Percentiles rank a stretch among this genome's conserved stretches.
Conservation (phyloP, 2,329 filamentous ascomycete species). For the Colletotrichum sp. region DNA sequence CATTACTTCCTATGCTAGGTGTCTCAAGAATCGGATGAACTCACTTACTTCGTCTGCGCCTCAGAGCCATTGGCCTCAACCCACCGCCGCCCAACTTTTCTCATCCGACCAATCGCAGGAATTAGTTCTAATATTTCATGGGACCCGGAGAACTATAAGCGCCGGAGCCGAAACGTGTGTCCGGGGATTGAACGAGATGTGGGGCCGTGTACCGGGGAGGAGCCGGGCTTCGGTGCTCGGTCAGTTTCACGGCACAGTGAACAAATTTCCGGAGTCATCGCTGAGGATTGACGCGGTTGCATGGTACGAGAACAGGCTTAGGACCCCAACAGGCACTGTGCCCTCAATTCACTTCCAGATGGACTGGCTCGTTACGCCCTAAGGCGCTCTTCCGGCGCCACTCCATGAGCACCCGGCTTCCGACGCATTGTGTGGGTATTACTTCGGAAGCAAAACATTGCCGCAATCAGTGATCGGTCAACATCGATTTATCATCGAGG, state of each 20-base stretch:
- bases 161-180: background rate
- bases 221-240: background rate
- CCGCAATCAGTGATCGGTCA: accelerated
- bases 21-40: no score
- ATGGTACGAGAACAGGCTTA: background rate
- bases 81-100: no score
- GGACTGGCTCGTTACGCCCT: background rate
- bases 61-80: no score
- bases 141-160: background rate
- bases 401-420: background rate
- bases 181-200: background rate
- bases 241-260: background rate
- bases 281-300: background rate
- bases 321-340: background rate
- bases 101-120: no score
- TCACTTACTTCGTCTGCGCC: no score
- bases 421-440: background rate
- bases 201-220: background rate
- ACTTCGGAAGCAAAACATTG: background rate
- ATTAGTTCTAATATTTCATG: no score
- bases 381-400: background rate
- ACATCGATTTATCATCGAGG: background rate
- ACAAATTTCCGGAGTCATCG: background rate
- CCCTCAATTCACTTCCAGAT: accelerated
- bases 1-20: background rate